A percentile compares a stretch with the other conserved stretches of the same genome.
phyloP scores from a whole-genome alignment of 2,329 filamentous ascomycete genomes.

The Ramularia endophylla region DNA sequence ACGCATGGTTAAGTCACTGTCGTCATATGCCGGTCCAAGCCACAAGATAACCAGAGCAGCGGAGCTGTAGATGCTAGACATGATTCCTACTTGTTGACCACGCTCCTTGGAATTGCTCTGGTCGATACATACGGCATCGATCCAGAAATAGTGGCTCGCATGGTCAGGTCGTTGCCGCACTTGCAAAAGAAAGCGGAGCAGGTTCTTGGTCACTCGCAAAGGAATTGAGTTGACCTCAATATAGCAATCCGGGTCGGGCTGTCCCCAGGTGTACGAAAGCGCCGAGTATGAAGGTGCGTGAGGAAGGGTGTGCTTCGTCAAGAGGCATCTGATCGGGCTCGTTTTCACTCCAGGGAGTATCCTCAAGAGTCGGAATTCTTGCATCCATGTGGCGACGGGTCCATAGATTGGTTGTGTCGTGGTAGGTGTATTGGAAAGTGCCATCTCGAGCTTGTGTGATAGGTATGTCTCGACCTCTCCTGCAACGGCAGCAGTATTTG shows the following conservation, averaged over 20 bases:
- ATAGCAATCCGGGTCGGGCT: not conserved
- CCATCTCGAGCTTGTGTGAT: no score
- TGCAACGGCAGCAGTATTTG: no score
- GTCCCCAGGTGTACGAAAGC: conserved; percentile 15
- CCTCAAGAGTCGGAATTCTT: not conserved
- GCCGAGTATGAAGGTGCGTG: conserved; percentile 5
- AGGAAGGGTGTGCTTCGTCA: not conserved
- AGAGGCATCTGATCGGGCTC: not conserved
- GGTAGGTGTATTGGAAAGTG: no score
- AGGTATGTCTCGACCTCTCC: no score
- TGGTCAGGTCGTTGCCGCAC: not conserved
- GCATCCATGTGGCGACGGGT: not conserved
- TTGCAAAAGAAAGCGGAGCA: conserved; percentile 9
- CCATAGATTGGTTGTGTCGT: not conserved
- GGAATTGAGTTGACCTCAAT: conserved; percentile 3
- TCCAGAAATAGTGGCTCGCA: conserved; percentile 4
- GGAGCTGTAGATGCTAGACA: conserved; percentile 9
- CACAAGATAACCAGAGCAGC: conserved; percentile 8
- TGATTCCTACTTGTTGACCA: conserved; percentile 8
- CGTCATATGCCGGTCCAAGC: conserved; percentile 7
- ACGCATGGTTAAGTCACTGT: conserved; percentile 9
- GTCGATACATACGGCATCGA: conserved; percentile 16
- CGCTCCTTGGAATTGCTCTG: conserved; percentile 11
- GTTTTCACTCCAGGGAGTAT: not conserved
- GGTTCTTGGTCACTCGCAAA: conserved; percentile 9